Evolutionary conservation across 2,329 filamentous ascomycete species (phyloP).

Genomic region (Hymenoscyphus scutula): DNA sequence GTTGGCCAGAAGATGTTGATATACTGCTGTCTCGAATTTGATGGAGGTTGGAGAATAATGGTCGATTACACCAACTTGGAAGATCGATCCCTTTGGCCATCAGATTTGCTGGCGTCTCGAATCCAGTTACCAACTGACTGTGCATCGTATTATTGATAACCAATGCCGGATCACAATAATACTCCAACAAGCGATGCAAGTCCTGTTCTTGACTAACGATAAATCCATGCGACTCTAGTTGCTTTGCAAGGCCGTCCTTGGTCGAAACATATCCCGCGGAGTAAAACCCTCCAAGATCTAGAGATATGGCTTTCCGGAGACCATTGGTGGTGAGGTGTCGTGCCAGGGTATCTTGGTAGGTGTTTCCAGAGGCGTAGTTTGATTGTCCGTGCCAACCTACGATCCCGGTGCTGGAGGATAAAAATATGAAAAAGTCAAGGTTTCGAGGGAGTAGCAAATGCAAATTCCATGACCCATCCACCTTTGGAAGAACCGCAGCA

Average conservation of each 20-base stretch:
- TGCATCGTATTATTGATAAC: slow-evolving; percentile 53
- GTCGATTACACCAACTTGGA: slow-evolving; percentile 44
- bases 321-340: slow-evolving; percentile 16
- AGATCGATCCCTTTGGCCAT: slow-evolving; percentile 50
- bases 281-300: slow-evolving; percentile 20
- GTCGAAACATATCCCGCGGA: slow-evolving; percentile 24
- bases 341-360: slow-evolving; percentile 28
- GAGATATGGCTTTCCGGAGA: slow-evolving; percentile 13
- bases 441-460: slow-evolving; percentile 19
- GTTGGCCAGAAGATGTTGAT: not conserved
- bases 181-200: slow-evolving; percentile 18
- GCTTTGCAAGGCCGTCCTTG: slow-evolving; percentile 9
- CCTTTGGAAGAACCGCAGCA: slow-evolving; percentile 38
- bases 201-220: slow-evolving; percentile 3
- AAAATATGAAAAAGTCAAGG: slow-evolving; percentile 21
- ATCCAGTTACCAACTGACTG: slow-evolving; percentile 43
- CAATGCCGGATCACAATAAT: slow-evolving; percentile 42
- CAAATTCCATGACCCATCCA: slow-evolving; percentile 26
- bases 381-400: slow-evolving; percentile 10
- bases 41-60: not conserved
- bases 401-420: slow-evolving; percentile 38
- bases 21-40: not conserved
- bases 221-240: not conserved
- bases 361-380: slow-evolving; percentile 33
- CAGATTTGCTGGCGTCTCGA: slow-evolving; percentile 23